Percentiles rank a stretch among this genome's conserved stretches.
Evolutionary conservation across 2,329 filamentous ascomycete species (phyloP).

Genomic region (Fusarium veterinarium): DNA sequence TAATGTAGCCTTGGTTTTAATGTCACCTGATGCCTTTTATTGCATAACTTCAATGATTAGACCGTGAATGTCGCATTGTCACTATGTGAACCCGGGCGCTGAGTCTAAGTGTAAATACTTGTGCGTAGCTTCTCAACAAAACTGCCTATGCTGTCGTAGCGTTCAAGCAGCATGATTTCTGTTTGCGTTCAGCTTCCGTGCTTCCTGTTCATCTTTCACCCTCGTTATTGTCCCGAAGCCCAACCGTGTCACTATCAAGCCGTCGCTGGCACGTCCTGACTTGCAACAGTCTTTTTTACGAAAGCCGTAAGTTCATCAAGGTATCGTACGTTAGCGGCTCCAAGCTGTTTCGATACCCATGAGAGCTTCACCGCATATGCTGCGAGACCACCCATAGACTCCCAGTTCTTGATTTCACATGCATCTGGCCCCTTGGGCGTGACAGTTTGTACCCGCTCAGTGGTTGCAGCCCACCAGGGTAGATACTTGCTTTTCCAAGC

Average conservation of each 20-base stretch:
- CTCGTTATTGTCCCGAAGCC: too few relatives aligned
- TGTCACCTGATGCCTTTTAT: background rate
- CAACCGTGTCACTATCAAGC: fast-evolving
- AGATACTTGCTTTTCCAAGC: background rate
- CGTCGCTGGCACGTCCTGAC: too few relatives aligned
- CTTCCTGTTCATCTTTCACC: fast-evolving
- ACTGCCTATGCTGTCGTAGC: background rate
- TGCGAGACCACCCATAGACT: background rate
- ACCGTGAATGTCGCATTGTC: background rate
- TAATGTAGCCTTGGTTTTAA: background rate
- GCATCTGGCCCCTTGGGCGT: background rate
- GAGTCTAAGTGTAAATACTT: fast-evolving
- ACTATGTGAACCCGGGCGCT: background rate
- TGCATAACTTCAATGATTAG: fast-evolving
- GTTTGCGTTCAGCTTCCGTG: too few relatives aligned
- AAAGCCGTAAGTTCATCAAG: background rate
- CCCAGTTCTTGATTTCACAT: background rate
- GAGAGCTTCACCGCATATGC: background rate
- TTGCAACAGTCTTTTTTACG: background rate
- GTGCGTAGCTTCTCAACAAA: background rate
- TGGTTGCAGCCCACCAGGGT: background rate
- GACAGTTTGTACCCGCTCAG: background rate
- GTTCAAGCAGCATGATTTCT: background rate
- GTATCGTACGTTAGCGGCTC: background rate
- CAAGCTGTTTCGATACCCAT: background rate